Base-by-base conservation (phyloP, 768 basidiomycete genomes). In the Russula emetica region DNA sequence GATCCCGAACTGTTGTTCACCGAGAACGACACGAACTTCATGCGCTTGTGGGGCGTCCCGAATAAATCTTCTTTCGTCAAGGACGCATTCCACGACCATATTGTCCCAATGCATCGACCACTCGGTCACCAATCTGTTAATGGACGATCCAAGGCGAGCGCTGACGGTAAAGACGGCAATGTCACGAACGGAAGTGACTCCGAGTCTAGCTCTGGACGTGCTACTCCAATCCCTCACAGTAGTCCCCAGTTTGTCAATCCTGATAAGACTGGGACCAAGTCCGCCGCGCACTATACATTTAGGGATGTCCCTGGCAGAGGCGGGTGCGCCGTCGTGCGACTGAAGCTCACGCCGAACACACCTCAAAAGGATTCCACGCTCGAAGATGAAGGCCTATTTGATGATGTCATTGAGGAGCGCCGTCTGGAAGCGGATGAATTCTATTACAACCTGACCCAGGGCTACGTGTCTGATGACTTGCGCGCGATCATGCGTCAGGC, bases 11-110 rank as follows among this genome's bases (percentile, higher is more conserved):
- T 99, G 40, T 74, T 98, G 20, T 99, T 99, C 74, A 95, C 94
- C 16, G 96, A 98, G 70, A 99, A 98, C 74, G 92, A 98, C 72
- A 97, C 96, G 66, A 99, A 99, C 79, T 96, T 88, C 74, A 81
- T 82, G 71, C 84, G 97, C 59, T 80, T 99, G 28, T 99, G 98
- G 73, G 89, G 87, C 24, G 94, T 91, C 8, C 78, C 86, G 68
- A 99, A 99, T 77, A 79, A 82, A 57, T 85, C 86, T 0, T 81
- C 83, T 2, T 94, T 87, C 71, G 90, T 91, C 71, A 99, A 99
- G 77, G 97, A 99, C 72, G 95, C 90, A 13, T 99, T 99, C 80
- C 96, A 99, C 70, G 95, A 99, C 74, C 92, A 98, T 74, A 92
- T 99, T 73, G 87, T 99, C 68, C 85, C 86, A 1, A 81, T 80